A percentile compares a stretch with the other conserved stretches of the same genome.
phyloP scores from a whole-genome alignment of 352 stramenopile species.

The Pythium pyrilobum region DNA sequence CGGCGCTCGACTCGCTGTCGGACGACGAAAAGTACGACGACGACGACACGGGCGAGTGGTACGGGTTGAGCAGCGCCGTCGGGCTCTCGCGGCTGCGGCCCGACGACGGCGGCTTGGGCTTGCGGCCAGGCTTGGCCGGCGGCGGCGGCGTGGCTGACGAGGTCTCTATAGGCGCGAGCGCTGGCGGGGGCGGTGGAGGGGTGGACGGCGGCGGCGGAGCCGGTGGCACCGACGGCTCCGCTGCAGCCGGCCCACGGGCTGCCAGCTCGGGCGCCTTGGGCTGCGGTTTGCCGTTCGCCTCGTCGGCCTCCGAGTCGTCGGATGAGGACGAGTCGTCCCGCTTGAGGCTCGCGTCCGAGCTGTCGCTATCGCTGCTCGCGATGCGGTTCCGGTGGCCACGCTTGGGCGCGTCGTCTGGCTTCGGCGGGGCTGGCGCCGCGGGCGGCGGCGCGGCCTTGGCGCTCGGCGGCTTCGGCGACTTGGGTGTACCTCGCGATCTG shows the following conservation, averaged over 20 bases:
- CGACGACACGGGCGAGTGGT: slow-evolving; percentile 57
- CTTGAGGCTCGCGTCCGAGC: slow-evolving; percentile 46
- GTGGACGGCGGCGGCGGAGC: neutral
- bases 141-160: neutral
- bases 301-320: slow-evolving; percentile 12
- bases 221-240: neutral
- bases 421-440: neutral
- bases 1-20: slow-evolving; percentile 59
- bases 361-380: slow-evolving; percentile 57
- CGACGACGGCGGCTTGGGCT: neutral
- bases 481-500: neutral
- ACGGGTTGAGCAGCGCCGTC: slow-evolving; percentile 45
- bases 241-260: too few species aligned
- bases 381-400: slow-evolving; percentile 18
- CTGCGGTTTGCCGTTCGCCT: neutral
- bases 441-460: neutral
- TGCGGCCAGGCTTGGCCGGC: neutral
- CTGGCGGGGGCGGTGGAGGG: slow-evolving; percentile 18
- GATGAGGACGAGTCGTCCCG: slow-evolving; percentile 17
- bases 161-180: slow-evolving; percentile 6
- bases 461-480: neutral
- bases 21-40: slow-evolving; percentile 78
- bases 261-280: neutral
- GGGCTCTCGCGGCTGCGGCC: neutral
- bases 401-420: neutral